phyloP scores from a whole-genome alignment of 2,329 filamentous ascomycete species.

The Dothiorella sarmentorum region DNA sequence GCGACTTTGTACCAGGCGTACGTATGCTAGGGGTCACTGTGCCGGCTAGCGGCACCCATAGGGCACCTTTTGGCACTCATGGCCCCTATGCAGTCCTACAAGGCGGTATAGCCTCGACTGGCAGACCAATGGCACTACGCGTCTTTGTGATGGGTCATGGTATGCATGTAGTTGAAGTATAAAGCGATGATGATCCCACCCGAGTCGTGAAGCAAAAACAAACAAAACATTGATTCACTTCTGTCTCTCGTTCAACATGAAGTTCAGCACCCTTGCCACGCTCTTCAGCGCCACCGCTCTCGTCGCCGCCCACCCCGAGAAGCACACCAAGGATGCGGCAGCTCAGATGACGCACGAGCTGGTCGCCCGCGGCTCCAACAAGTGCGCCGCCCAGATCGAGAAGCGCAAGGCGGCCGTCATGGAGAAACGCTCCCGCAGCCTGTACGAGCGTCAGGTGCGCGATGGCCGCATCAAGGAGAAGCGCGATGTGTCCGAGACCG shows the following conservation, averaged over 20 bases:
- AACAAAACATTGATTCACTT: neutral
- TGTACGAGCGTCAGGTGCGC: conserved; percentile 2
- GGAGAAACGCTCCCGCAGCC: neutral
- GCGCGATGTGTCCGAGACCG: neutral
- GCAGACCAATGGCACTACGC: neutral
- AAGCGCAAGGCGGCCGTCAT: neutral
- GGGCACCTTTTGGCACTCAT: neutral
- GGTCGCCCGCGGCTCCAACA: neutral
- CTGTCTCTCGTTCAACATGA: neutral
- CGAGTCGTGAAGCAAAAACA: neutral
- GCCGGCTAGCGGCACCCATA: neutral
- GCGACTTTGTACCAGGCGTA: neutral
- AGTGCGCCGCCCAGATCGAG: neutral
- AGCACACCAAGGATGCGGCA: neutral
- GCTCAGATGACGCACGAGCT: neutral
- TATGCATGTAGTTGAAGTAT: neutral
- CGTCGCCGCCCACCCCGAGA: conserved; percentile 5
- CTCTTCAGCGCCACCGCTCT: neutral
- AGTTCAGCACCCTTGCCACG: neutral
- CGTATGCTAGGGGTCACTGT: neutral
- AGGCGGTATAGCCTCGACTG: neutral
- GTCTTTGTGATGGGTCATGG: neutral
- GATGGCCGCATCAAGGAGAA: conserved; percentile 1
- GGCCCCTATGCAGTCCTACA: neutral
- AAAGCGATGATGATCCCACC: neutral